Evolutionary conservation across 2,329 filamentous ascomycete species (phyloP), one percentile per base, ranked within the genome.

Genomic region (Xylariaceae sp.): DNA sequence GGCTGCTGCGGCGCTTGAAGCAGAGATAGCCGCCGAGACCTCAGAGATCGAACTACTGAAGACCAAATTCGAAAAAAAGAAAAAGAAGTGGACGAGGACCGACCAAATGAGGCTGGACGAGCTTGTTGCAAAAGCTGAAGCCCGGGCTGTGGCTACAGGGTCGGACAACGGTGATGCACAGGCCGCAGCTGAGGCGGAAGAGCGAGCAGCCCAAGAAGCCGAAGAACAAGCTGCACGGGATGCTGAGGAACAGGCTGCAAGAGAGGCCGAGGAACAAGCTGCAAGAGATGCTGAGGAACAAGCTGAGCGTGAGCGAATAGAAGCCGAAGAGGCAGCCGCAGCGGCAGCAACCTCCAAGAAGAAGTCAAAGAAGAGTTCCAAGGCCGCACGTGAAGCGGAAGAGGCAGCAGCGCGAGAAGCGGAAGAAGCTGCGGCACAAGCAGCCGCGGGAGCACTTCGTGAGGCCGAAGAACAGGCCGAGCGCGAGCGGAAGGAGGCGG

Each of bases 81-180:
- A 53, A 39, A 57, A 66, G 46, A 72, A 70, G 57, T 63, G 72
- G n/a, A 57, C 69, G 45, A 64, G 69, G 55, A 66, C 61, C 3
- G 18, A 36, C 15, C 15, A 9, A 43, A 36, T 17, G 10, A 17
- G 41, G 9, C 17, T 43, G n/a, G 56, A 58, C 10, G 41, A 43
- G 9, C 58, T 76, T 6, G 68, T 63, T 11, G 65, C 66, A 38
- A 69, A 65, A 35, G 62, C 66, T 27, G 61, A 72, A 73, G 33
- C 35, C 9, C 47, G 47, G 9, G 48, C 50, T 15, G 52, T 42
- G 14, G 48, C 43, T 9, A 54, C 33, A 36, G 22, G 7, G 22
- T 7, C 22, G 22, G 35, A 44, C 6, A 15, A 52, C 30, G 19
- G 53, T 65, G 47, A 42, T 30, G 60, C 62, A 39, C 57, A 59